Evolutionary conservation across 805 yeast species (phyloP), one percentile per base, ranked within the genome.

Genomic region (Saccharomyces paradoxus): DNA sequence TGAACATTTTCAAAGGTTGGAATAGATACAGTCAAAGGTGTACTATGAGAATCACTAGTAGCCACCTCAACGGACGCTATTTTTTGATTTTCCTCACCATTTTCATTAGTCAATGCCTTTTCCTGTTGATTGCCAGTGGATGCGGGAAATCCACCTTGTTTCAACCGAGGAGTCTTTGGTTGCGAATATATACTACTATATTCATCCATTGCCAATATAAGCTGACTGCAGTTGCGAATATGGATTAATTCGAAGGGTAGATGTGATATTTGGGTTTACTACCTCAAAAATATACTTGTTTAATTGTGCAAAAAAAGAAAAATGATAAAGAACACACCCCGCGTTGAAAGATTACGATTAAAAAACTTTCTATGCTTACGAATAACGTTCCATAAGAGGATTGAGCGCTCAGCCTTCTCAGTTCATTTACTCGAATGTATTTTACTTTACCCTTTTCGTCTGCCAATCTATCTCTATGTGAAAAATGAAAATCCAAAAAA

Each of bases 1-100:
- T 64, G 60, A 28, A 66, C 58, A 37, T 59, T 55, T 2, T 58
- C 65, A 51, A 65, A 67, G 2, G 59, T 54, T 28, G 68, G 65
- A 5, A 59, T 61, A 3, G 53, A 44, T 9, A 63, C 41, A 30
- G 60, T 55, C 21, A 64, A 48, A 1, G 70, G 70, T 1, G 70
- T 66, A 6, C 29, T 41, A 13, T 50, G 50, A 24, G 29, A 50
- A 5, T 30, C 49, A 6, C 24, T 22, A 1, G 22, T 47, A 29
- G 12, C 4, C 27, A 21, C 21, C n/a, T 10, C 27, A 30, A 17
- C 24, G 28, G 41, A 31, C 1, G 22, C 9, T 1, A 10, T 31
- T 17, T 27, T 41, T 17, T 27, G 12, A 5, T 24, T n/a, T 17
- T 28, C 47, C 13, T 41, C 30, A 5, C 17, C 14, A n/a, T 32